Evolutionary conservation across 768 basidiomycete genomes (phyloP), one percentile per base, ranked within the genome.

Genomic region (Galerina marginata): DNA sequence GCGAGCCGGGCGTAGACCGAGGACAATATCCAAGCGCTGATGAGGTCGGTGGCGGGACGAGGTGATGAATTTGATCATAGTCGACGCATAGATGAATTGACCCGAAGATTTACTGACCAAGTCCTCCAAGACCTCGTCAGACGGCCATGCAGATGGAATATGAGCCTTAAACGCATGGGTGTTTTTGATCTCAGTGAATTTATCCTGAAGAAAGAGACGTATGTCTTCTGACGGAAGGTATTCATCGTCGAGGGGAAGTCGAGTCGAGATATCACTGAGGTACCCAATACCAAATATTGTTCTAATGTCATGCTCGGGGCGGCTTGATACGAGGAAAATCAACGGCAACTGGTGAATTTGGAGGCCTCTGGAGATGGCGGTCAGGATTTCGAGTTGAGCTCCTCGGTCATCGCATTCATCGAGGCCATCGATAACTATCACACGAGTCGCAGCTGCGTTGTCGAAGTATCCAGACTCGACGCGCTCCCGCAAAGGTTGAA

Each of bases 41-140:
- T 25, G 38, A 2, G 59, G 59, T 4, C 37, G 38, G n/a, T 50
- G 38, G n/a, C 11, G n/a, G 39, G 16, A 23, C 2, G 47, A 29
- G 6, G 60, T 52, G 9, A 61, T 25, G 42, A 42, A 61, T 9
- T 56, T 56, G 23, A 56, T 38, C 9, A 61, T 50, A 5, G 49
- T 54, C 12, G 60, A 50, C 9, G 60, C 54, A 33, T 61, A 61
- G 15, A 61, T 56, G 12, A 61, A 61, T 9, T 61, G 60, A 2
- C 60, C 58, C 9, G 49, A 50, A 16, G 49, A 36, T 37, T 50
- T 50, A 10, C 37, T 36, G 36, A 50, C 29, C 9, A 50, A 16
- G 4, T 9, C 9, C 3, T 50, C 49, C 9, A 50, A n/a, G 7
- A 36, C 49, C 2, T 36, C 33, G 10, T 50, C 14, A 4, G n/a